A percentile compares a stretch with the other conserved stretches of the same genome.
These are phyloP conservation scores for Aristolochia californica DNA, from an alignment of 164 flowering plant genomes.

Conservation along the genomic window DNA sequence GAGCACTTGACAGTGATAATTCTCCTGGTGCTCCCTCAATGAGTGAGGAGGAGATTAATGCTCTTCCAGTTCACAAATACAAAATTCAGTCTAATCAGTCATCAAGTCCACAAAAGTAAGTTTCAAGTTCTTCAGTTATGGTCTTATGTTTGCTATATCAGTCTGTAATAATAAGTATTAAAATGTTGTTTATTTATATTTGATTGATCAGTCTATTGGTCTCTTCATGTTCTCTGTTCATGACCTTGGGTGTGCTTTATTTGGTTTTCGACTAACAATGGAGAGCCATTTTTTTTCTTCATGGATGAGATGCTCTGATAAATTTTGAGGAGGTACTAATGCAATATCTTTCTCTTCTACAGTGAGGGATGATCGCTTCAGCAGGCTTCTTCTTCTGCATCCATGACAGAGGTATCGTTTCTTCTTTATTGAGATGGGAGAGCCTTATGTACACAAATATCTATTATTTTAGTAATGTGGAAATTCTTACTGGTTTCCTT, in stretches of 20 bases:
- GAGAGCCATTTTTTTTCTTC: not conserved
- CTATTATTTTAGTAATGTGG: not conserved
- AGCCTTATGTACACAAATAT: not conserved
- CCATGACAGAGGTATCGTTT: constrained; percentile 5
- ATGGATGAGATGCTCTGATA: not conserved
- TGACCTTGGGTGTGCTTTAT: not conserved
- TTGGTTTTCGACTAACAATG: too few relatives aligned
- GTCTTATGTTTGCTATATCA: not conserved
- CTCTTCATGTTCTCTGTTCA: too few relatives aligned
- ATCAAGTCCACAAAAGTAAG: constrained; percentile 37
- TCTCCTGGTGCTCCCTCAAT: constrained; percentile 46
- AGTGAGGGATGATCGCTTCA: constrained; percentile 28
- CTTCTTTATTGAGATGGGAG: not conserved
- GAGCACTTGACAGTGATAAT: constrained; percentile 64
- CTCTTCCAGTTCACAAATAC: constrained; percentile 87
- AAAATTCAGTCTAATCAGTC: constrained; percentile 21
- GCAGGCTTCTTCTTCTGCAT: constrained; percentile 9
- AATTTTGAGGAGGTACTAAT: not conserved
- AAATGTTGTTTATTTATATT: not conserved
- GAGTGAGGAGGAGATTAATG: constrained; percentile 96
- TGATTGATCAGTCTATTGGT: too few relatives aligned
- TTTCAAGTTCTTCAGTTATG: not conserved
- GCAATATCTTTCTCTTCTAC: constrained; percentile 8
- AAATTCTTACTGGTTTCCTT: not conserved
- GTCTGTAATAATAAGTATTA: not conserved